These are phyloP conservation scores for Diaporthe helianthi DNA, from an alignment of 2,329 filamentous ascomycete genomes.

Conservation along the genomic window DNA sequence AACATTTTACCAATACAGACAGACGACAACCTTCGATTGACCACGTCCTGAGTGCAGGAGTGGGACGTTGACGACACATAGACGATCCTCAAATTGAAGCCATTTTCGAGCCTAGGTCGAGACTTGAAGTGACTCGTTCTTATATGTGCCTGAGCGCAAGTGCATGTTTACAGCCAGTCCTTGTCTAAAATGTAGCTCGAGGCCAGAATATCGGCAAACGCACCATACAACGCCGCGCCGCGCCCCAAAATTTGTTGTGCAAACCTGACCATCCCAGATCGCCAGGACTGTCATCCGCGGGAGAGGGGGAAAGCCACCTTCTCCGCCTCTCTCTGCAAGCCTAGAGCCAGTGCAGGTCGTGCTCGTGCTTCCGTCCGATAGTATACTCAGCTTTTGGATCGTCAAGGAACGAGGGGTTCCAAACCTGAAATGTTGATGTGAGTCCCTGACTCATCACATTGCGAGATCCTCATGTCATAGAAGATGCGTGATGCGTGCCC, in stretches of 20 bases:
- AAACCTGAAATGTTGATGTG: not conserved
- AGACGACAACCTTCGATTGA: not conserved
- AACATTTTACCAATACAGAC: not conserved
- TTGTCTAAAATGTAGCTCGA: constrained; percentile 8
- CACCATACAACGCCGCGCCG: constrained; percentile 32
- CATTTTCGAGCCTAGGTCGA: not conserved
- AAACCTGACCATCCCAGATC: not conserved
- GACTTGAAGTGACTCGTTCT: not conserved
- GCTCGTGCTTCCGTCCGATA: not conserved
- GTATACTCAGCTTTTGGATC: not conserved
- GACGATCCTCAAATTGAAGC: not conserved
- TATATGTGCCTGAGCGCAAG: constrained; percentile 14
- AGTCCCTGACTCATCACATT: not conserved
- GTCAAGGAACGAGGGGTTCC: not conserved
- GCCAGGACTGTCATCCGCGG: not conserved
- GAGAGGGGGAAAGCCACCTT: not conserved
- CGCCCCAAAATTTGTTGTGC: constrained; percentile 3
- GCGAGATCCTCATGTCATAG: not conserved
- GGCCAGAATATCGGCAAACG: not conserved
- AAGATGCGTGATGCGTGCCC: not conserved
- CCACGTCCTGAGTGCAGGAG: too few species aligned
- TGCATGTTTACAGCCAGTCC: constrained; percentile 27
- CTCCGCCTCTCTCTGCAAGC: not conserved
- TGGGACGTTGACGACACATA: not conserved
- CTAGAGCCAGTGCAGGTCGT: not conserved